Conservation (phyloP, 2,329 filamentous ascomycete species). For the Graphilbum fragrans region DNA sequence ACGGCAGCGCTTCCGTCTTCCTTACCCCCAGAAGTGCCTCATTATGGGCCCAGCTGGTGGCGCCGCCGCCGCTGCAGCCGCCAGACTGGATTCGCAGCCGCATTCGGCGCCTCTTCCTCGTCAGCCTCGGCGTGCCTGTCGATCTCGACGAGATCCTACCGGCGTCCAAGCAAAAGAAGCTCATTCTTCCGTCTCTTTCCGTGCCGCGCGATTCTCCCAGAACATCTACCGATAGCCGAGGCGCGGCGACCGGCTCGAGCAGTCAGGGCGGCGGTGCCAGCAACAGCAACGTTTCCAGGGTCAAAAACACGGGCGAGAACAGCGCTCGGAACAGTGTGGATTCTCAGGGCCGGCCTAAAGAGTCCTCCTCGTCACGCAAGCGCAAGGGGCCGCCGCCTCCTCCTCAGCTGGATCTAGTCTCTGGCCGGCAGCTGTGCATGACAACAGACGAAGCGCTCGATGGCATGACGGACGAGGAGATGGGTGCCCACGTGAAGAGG, state of each 20-base stretch:
- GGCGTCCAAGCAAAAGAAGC: constrained; percentile 94
- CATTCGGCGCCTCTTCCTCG: constrained; percentile 86
- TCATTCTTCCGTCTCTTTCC: constrained; percentile 72
- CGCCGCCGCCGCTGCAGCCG: constrained; percentile 84
- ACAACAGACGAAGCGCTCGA: constrained; percentile 75
- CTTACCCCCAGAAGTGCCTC: constrained; percentile 78
- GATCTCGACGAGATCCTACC: constrained; percentile 96
- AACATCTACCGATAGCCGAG: constrained; percentile 41
- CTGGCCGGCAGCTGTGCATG: constrained; percentile 64
- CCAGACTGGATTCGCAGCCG: constrained; percentile 97
- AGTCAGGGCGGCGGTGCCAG: neutral
- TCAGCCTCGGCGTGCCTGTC: constrained; percentile 89
- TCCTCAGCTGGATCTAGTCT: constrained; percentile 67
- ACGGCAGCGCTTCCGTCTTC: constrained; percentile 52
- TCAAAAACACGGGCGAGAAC: constrained; percentile 34
- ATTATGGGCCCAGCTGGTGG: constrained; percentile 91
- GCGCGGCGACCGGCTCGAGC: constrained; percentile 19
- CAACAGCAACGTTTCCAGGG: constrained; percentile 13
- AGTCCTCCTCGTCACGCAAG: constrained; percentile 22
- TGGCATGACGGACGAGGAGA: constrained; percentile 67
- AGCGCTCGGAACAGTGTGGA: constrained; percentile 47
- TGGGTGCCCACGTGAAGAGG: constrained; percentile 57
- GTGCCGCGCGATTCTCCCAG: constrained; percentile 36
- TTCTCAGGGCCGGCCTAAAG: constrained; percentile 43
- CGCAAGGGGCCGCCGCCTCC: constrained; percentile 51